Conservation (phyloP, 306 rosid species). For the Pachyrhizus erosus region DNA sequence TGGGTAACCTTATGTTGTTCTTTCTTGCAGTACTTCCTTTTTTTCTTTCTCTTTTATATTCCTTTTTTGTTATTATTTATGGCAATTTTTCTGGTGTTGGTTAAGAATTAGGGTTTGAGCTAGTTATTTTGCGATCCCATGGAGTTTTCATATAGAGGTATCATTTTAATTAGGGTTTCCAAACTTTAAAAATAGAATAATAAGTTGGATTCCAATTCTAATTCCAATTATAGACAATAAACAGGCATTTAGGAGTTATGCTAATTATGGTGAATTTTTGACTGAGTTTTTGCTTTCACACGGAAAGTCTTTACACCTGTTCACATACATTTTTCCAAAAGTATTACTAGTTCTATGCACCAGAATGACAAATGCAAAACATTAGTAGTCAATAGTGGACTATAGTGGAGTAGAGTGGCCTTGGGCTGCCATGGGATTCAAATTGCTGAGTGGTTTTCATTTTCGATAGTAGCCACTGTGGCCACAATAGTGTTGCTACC, state of each 20-base stretch:
- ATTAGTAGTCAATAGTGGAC: not conserved
- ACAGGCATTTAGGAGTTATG: not conserved
- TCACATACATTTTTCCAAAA: not conserved
- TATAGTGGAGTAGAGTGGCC: not conserved
- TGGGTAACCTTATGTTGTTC: not conserved
- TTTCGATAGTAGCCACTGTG: not conserved
- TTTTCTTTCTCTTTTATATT: not conserved
- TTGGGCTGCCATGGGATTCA: not conserved
- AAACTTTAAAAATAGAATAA: not conserved
- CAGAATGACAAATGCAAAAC: not conserved
- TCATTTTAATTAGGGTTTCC: slow-evolving; percentile 21
- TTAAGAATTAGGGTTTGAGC: not conserved
- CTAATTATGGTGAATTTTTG: not conserved
- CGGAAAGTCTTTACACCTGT: slow-evolving; percentile 17
- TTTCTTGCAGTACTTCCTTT: not conserved
- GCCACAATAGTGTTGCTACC: not conserved
- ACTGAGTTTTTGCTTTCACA: not conserved
- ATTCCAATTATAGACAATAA: not conserved
- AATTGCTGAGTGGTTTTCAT: not conserved
- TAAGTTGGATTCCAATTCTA: not conserved
- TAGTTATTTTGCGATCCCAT: slow-evolving; percentile 7
- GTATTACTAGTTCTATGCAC: not conserved
- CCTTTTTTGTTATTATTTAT: not conserved
- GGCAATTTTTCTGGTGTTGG: not conserved
- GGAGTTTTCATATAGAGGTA: not conserved